These are phyloP conservation scores for Phyllosticta citrichinensis DNA, from an alignment of 2,329 filamentous ascomycete genomes.

Conservation along the genomic window DNA sequence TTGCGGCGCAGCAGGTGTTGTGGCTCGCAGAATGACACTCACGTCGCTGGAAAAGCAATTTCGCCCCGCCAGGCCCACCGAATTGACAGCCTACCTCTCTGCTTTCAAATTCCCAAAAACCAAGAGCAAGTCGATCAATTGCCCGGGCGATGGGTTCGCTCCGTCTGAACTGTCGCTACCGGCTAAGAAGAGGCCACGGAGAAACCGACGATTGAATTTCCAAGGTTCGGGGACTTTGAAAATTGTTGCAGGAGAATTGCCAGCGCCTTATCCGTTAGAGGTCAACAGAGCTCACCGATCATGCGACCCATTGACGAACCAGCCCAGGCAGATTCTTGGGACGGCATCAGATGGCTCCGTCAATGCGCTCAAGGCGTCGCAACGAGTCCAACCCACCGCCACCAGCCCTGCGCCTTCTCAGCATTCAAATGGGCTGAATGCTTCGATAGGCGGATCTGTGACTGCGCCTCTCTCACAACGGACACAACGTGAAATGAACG, in stretches of 20 bases:
- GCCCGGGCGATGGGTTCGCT: constrained; percentile 5
- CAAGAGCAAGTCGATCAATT: not conserved
- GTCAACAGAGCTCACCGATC: not conserved
- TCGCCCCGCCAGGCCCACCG: not conserved
- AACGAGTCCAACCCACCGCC: not conserved
- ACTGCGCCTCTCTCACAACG: not conserved
- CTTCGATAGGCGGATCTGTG: not conserved
- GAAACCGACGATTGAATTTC: not conserved
- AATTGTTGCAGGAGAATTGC: not conserved
- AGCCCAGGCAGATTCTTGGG: not conserved
- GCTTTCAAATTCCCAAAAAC: not conserved
- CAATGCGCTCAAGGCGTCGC: not conserved
- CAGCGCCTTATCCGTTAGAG: not conserved
- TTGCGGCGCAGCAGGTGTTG: not conserved
- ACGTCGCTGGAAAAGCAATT: not conserved
- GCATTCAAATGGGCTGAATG: not conserved
- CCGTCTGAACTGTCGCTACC: constrained; percentile 6
- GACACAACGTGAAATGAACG: not conserved
- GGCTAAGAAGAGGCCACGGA: not conserved
- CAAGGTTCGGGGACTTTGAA: not conserved
- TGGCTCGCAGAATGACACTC: not conserved
- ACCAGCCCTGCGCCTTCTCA: not conserved
- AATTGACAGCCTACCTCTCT: not conserved
- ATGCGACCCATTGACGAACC: not conserved
- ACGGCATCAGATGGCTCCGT: not conserved